Evolutionary conservation across 2,329 filamentous ascomycete genomes (phyloP).

Genomic region (Pezicula rhizophila): DNA sequence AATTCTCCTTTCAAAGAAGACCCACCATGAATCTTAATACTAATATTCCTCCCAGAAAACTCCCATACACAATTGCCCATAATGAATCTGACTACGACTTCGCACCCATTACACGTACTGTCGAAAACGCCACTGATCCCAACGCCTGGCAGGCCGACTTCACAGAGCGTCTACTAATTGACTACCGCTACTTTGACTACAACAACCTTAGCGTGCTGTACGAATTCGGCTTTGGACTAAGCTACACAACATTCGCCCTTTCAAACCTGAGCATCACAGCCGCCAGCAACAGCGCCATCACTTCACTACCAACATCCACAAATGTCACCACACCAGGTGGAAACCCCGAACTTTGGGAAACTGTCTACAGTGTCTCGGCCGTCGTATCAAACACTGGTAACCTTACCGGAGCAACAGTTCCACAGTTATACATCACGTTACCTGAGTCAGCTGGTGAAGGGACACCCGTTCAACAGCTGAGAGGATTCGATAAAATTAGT

Average conservation of each 20-base stretch:
- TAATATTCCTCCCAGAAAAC: constrained; percentile 39
- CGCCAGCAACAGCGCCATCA: constrained; percentile 36
- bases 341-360: constrained; percentile 48
- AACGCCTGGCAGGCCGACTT: constrained; percentile 36
- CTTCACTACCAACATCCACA: constrained; percentile 46
- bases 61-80: constrained; percentile 50
- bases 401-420: constrained; percentile 18
- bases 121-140: constrained; percentile 32
- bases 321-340: constrained; percentile 48
- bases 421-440: constrained; percentile 17
- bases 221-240: constrained; percentile 40
- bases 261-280: constrained; percentile 33
- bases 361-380: constrained; percentile 41
- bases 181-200: constrained; percentile 42
- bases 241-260: constrained; percentile 47
- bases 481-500: constrained; percentile 53
- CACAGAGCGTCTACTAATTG: constrained; percentile 40
- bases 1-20: constrained; percentile 38
- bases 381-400: constrained; percentile 42
- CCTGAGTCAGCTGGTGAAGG: constrained; percentile 6
- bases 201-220: constrained; percentile 24
- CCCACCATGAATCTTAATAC: constrained; percentile 46
- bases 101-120: constrained; percentile 29
- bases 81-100: constrained; percentile 46
- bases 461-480: constrained; percentile 50